Base-by-base conservation (phyloP, 805 yeast genomes). In the Teunomyces gatunensis region DNA sequence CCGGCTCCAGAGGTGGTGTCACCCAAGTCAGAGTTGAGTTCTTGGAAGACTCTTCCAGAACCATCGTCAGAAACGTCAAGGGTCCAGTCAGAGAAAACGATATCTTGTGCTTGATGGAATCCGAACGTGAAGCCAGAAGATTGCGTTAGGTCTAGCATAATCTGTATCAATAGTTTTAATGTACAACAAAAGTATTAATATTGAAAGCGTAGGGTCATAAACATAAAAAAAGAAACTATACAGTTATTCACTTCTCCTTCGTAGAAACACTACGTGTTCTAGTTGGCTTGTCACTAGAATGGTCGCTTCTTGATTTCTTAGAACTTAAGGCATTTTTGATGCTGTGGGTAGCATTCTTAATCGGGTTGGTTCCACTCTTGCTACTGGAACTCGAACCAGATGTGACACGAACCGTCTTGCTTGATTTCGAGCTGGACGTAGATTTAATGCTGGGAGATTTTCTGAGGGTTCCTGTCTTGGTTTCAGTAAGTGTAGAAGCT, bases 1-100 rank as follows among this genome's bases (percentile, higher is more conserved):
- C 99, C 86, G 99, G 99, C 77, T 92, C 99, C 77, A 92, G 98
- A 83, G 98, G 98, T 87, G 97, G 97, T 84, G 96, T 89, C 78
- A 89, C 96, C 80, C 96, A 89, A 80, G 96, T 89, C 79, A 89
- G 96, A 79, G 96, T 89, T 71, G 96, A 89, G 79, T 89, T 89
- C 85, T 81, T 89, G 74, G 96, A 89, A 71, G 96, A 89, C 76
- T 81, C 91, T 71, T 81, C 94, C 78, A 87, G 96, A 84, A 86
- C 94, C 71, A 89, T 89, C 69, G 95, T 89, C 83, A 88, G 96
- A 85, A 89, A 89, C 85, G 96, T 89, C 77, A 89, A 89, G 66
- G 96, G 96, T 72, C 96, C 96, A 75, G 96, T 89, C 76, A 87
- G 96, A 78, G 96, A 89, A 79, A 87, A 92, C 80, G 99, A 92